Percentiles rank a stretch among this genome's conserved stretches.
phyloP scores from a whole-genome alignment of 2,329 filamentous ascomycete species.

The Neonectria neomacrospora region DNA sequence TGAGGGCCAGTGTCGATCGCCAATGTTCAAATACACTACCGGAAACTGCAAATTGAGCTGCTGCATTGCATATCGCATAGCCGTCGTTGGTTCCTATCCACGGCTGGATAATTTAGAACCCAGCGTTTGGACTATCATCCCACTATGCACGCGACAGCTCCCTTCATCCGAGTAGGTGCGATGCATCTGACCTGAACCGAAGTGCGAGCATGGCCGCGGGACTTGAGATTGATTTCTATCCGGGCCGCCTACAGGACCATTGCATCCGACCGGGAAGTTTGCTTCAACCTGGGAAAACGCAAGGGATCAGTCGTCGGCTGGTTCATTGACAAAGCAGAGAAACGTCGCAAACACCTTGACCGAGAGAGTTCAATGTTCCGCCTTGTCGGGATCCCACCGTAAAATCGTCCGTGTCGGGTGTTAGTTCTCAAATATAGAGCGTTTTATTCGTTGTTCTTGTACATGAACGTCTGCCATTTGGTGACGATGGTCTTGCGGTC shows the following conservation, averaged over 20 bases:
- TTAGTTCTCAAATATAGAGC: constrained; percentile 66
- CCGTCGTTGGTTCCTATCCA: constrained; percentile 47
- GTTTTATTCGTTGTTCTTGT: constrained; percentile 56
- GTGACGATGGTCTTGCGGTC: constrained; percentile 50
- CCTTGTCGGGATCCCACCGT: constrained; percentile 56
- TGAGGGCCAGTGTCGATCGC: constrained; percentile 28
- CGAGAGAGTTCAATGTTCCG: constrained; percentile 50
- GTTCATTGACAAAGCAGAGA: constrained; percentile 47
- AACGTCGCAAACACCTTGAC: constrained; percentile 61
- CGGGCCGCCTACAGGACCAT: background rate
- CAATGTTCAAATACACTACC: constrained; percentile 38
- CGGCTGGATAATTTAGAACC: constrained; percentile 45
- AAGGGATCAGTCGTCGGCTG: background rate
- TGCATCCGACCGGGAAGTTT: background rate
- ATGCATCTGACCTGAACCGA: background rate
- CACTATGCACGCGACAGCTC: background rate
- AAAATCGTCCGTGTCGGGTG: constrained; percentile 64
- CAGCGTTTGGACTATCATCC: constrained; percentile 52
- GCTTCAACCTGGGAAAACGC: background rate
- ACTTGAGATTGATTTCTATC: background rate
- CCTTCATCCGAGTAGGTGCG: background rate
- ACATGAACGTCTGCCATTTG: constrained; percentile 53
- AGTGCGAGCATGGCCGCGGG: background rate
- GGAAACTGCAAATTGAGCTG: constrained; percentile 12
- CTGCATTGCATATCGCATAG: constrained; percentile 35